A percentile compares a stretch with the other conserved stretches of the same genome.
These are phyloP conservation scores for Verticillium alfalfae DNA, from an alignment of 2,329 filamentous ascomycete genomes.

Conservation along the genomic window DNA sequence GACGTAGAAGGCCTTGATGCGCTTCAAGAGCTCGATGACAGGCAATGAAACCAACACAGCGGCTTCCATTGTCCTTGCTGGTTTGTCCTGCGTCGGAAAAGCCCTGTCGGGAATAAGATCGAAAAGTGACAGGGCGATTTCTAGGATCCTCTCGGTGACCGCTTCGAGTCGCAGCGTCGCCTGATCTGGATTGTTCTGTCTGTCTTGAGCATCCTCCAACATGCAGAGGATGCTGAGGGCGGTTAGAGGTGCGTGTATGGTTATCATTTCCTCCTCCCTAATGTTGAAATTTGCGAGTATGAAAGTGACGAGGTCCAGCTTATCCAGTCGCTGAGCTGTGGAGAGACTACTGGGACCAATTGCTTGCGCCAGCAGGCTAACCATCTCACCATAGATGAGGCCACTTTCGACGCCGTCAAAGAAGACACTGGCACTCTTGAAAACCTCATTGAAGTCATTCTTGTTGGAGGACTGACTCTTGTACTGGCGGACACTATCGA, in stretches of 20 bases:
- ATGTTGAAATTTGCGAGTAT: conserved; percentile 87
- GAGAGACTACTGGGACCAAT: conserved; percentile 40
- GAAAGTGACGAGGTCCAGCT: conserved; percentile 72
- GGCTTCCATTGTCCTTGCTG: conserved; percentile 16
- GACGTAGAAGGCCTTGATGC: conserved; percentile 62
- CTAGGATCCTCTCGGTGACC: conserved; percentile 28
- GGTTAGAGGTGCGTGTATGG: conserved; percentile 74
- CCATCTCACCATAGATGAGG: conserved; percentile 82
- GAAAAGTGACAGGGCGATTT: conserved; percentile 51
- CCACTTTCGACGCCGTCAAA: conserved; percentile 96
- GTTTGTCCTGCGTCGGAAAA: conserved; percentile 34
- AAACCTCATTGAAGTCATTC: conserved; percentile 74
- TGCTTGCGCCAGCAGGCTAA: conserved; percentile 60
- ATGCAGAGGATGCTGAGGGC: conserved; percentile 59
- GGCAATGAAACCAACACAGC: conserved; percentile 23
- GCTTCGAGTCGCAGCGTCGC: conserved; percentile 18
- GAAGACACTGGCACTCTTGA: conserved; percentile 90
- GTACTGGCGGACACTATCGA: conserved; percentile 74
- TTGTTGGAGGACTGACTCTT: conserved; percentile 60
- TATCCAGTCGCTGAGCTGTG: conserved; percentile 47
- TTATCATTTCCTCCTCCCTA: conserved; percentile 91
- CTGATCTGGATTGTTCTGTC: conserved; percentile 12
- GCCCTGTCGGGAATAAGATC: conserved; percentile 61
- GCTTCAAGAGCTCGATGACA: conserved; percentile 51
- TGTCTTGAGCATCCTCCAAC: conserved; percentile 48